A percentile compares a stretch with the other conserved stretches of the same genome.
Conservation (phyloP, 805 yeast species). For the Yarrowia sp. region DNA sequence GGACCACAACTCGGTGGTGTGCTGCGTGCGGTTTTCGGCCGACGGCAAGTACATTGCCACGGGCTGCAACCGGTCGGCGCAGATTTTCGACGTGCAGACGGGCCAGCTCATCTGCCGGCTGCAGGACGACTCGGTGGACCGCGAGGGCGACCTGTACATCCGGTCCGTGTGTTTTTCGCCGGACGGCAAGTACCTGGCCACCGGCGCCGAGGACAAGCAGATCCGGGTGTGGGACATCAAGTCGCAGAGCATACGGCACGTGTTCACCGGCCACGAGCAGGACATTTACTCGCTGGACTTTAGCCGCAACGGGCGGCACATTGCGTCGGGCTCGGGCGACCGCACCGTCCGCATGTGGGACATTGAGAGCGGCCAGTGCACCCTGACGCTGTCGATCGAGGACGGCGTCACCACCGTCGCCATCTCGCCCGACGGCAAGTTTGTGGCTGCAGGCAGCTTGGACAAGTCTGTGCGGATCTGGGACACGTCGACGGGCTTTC, state of each 20-base stretch:
- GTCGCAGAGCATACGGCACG: conserved; percentile 81
- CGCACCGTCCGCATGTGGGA: conserved; percentile 98
- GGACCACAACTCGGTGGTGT: conserved; percentile 93
- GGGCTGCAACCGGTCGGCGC: conserved; percentile 95
- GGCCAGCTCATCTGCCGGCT: conserved; percentile 88
- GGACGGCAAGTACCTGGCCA: conserved; percentile 89
- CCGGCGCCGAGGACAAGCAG: conserved; percentile 79
- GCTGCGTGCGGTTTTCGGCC: conserved; percentile 91
- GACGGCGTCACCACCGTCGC: conserved; percentile 99
- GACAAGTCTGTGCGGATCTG: conserved; percentile 96
- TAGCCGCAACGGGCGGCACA: conserved; percentile 90
- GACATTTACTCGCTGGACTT: conserved; percentile 95
- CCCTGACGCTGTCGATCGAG: conserved; percentile 86
- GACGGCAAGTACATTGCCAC: conserved; percentile 95
- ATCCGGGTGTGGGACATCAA: conserved; percentile 96
- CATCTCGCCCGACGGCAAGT: conserved; percentile 91
- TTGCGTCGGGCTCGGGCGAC: conserved; percentile 96
- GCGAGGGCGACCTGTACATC: conserved; percentile 84
- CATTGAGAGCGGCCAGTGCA: conserved; percentile 84
- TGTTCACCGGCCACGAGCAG: conserved; percentile 91
- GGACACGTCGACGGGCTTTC: conserved; percentile 91
- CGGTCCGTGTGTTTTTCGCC: conserved; percentile 97
- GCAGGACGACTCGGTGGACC: conserved; percentile 78
- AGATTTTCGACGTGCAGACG: conserved; percentile 88
- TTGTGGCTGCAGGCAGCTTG: conserved; percentile 94